Base-by-base conservation (phyloP, 1,139 yeast species). In the Kodamaea derodonti region DNA sequence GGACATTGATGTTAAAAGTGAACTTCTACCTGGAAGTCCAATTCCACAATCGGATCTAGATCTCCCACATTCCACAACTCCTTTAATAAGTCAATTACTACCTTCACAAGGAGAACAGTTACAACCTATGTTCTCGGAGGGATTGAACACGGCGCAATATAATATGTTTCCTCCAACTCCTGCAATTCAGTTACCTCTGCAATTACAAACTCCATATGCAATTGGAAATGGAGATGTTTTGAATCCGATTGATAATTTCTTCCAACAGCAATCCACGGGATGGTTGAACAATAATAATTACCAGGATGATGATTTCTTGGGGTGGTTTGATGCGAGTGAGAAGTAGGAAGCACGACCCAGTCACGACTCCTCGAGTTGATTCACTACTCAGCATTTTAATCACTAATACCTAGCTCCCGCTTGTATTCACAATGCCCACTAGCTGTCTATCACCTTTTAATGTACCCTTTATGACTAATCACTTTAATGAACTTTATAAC, bases 321-420 rank as follows among this genome's bases (percentile, higher is more conserved):
- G 97, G n/a, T 90, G 96, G 96, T 84, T 88, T 65, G 96, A 88
- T 53, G 79, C 64, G 69, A 55, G 62, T 17, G 61, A 57, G 38
- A 47, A 40, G 29, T 8, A 11, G 14, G 26, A 18, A 18, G 22
- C 9, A 18, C n/a, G n/a, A n/a, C n/a, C n/a, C n/a, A n/a, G n/a
- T n/a, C n/a, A n/a, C n/a, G n/a, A n/a, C n/a, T n/a, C n/a, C n/a
- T n/a, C n/a, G n/a, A n/a, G n/a, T n/a, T n/a, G n/a, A n/a, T n/a
- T n/a, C n/a, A n/a, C n/a, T n/a, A n/a, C n/a, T n/a, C n/a, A n/a
- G n/a, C n/a, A n/a, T n/a, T n/a, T n/a, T n/a, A n/a, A n/a, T n/a
- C n/a, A n/a, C n/a, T n/a, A n/a, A n/a, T n/a, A n/a, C n/a, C n/a
- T n/a, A n/a, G n/a, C n/a, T n/a, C n/a, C n/a, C n/a, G n/a, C n/a